Evolutionary conservation across 1,139 yeast species (phyloP), one percentile per base, ranked within the genome.

Genomic region (Yamadazyma sp.): DNA sequence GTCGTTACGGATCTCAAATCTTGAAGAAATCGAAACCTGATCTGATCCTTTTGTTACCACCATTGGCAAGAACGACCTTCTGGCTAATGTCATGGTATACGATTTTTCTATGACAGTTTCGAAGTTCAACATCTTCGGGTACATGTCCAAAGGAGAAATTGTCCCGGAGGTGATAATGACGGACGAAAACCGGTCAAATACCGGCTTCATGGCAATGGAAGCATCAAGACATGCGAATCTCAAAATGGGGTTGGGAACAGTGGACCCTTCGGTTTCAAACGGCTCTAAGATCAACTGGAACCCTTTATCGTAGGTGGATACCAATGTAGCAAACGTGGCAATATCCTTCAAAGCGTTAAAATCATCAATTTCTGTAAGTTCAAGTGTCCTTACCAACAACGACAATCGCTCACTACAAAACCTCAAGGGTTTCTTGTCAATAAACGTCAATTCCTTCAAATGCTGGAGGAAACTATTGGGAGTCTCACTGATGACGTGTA

Each of bases 91-190:
- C 97, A 92, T 92, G 2, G 97, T 80, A 57, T 90, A 92, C 0
- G 97, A 89, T 56, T 89, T 95, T 60, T 90, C 97, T 33, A 94
- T 76, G 4, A 90, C 96, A 0, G 98, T 92, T 41, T 88, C 90
- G 61, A 94, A 92, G 56, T 90, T 86, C 46, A 92, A 71, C 98
- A 92, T 92, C 53, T 88, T 83, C 5, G 99, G 99, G 57, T 92
- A 92, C 99, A 92, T 92, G 56, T 94, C 98, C 59, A 92, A 76
- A 1, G 99, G 99, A 0, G 98, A 92, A 33, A 92, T 90, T 11
- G 99, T 92, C 51, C 99, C 99, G 1, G 96, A 87, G 0, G 99
- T 92, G 45, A 92, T 92, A 44, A 92, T 85, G 11, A 92, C 96
- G 0, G 97, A 85, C n/a, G 88, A 82, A 56, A 92, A 92, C 45